Evolutionary conservation across 345 rosid genomes (phyloP), one percentile per base, ranked within the genome.

Genomic region (Carallia brachiata): DNA sequence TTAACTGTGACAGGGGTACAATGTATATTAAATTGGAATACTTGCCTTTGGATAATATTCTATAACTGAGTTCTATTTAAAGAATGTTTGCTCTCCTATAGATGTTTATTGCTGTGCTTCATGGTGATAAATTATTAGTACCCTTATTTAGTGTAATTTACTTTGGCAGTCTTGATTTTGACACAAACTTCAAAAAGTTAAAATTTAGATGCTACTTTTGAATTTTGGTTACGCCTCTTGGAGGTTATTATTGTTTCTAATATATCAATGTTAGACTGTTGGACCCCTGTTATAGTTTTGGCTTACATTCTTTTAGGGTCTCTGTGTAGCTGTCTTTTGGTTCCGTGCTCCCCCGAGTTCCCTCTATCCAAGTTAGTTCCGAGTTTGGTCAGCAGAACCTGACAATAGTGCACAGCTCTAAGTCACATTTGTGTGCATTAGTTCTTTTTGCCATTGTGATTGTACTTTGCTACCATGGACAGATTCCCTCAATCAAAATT

Each of bases 21-120:
- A 61, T 67, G 36, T 71, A 40, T 30, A n/a, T 73, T 36, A 74
- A 57, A 61, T 57, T 60, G 67, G 69, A 64, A 63, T 66, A 44
- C 28, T 72, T 31, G 27, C 5, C 72, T n/a, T 47, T 44, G 61
- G 74, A 65, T 28, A 6, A 6, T 31, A 40, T 6, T 34, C 36
- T 66, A 16, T 37, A 73, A 77, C 28, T 74, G 55, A 53, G 64
- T 52, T 66, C 54, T 30, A 30, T 54, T 16, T 60, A 48, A 44
- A 31, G 17, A 61, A 40, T 62, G 34, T 23, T 52, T 10, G 23
- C 23, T 23, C 23, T 23, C 23, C 23, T 23, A 23, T 23, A 23
- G 23, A 5, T n/a, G 39, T 8, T 8, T 6, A 27, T 50, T 27
- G 59, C 13, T 19, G 36, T 23, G n/a, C 59, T 7, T 40, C 13